Base-by-base conservation (phyloP, 2,329 filamentous ascomycete genomes). In the Pyrenochaeta sp. region DNA sequence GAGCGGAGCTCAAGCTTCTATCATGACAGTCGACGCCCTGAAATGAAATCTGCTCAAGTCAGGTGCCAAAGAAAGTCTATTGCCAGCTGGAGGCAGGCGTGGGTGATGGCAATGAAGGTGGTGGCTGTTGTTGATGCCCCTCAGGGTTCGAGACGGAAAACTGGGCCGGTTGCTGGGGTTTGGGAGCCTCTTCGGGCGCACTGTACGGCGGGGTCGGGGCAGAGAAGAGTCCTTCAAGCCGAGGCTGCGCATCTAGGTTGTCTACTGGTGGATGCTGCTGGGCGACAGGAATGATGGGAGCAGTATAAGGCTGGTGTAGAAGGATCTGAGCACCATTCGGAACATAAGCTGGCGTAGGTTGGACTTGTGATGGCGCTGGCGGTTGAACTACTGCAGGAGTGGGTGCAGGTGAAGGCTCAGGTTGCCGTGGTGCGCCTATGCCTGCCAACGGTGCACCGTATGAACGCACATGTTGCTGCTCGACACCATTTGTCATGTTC, bases 201-300 rank as follows among this genome's bases (percentile, higher is more conserved):
- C 12, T 60, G 48, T 70, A 68, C 1, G 67, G 57, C 2, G 65
- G 61, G 1, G 62, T 67, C 2, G 67, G 68, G 1, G 64, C 65
- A 7, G 57, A 52, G 44, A 66, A 59, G 44, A 64, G 51, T 0
- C 55, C 58, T 0, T 61, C 56, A 1, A 54, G 41, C 20, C 61
- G 67, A 3, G 61, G 56, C 0, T 2, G 41, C 40, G 3, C 23
- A 5, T 27, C 23, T 27, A 9, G 49, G 41, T 20, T 54, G 21
- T 7, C 62, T 51, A n/a, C 15, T n/a, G 7, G 21, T 9, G 17
- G n/a, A 7, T 40, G 45, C 1, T 54, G 55, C 29, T 53, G 29
- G 21, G 52, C 39, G 1, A 48, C 33, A 20, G 51, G 36, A 14
- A 48, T 2, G 14, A 45, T 29, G 9, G 61, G 43, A 12, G 41